These are phyloP conservation scores for Apocynum venetum DNA, from an alignment of 257 asterid genomes.

Conservation along the genomic window DNA sequence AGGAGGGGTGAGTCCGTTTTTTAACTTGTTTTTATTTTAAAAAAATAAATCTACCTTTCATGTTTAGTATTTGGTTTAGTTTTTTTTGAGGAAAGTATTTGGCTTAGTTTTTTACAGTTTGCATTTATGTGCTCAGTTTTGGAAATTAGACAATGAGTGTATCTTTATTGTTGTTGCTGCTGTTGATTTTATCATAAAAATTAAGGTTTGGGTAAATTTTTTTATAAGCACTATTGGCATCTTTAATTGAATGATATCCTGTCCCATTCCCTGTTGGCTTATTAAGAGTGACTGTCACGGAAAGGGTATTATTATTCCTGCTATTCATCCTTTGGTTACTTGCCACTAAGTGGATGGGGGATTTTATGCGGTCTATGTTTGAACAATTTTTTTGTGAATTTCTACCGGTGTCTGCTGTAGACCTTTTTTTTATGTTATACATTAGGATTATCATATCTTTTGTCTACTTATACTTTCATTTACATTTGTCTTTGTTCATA, in stretches of 20 bases:
- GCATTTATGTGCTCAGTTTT: too few relatives aligned
- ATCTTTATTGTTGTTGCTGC: too few relatives aligned
- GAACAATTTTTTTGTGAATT: too few relatives aligned
- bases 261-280: not conserved
- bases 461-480: too few relatives aligned
- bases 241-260: not conserved
- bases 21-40: too few relatives aligned
- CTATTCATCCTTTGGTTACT: not conserved
- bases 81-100: too few relatives aligned
- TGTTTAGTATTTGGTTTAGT: too few relatives aligned
- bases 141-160: too few relatives aligned
- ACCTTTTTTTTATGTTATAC: not conserved
- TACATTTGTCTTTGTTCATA: not conserved
- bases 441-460: not conserved
- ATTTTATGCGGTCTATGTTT: not conserved
- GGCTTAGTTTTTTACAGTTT: too few relatives aligned
- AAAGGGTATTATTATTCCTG: not conserved
- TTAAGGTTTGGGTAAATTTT: too few relatives aligned
- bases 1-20: not conserved
- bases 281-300: not conserved
- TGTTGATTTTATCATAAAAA: too few relatives aligned
- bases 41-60: too few relatives aligned
- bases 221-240: not conserved
- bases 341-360: not conserved
- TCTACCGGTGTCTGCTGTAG: not conserved